Conservation (phyloP, 495 filamentous ascomycete species). For the Cryomyces minteri region DNA sequence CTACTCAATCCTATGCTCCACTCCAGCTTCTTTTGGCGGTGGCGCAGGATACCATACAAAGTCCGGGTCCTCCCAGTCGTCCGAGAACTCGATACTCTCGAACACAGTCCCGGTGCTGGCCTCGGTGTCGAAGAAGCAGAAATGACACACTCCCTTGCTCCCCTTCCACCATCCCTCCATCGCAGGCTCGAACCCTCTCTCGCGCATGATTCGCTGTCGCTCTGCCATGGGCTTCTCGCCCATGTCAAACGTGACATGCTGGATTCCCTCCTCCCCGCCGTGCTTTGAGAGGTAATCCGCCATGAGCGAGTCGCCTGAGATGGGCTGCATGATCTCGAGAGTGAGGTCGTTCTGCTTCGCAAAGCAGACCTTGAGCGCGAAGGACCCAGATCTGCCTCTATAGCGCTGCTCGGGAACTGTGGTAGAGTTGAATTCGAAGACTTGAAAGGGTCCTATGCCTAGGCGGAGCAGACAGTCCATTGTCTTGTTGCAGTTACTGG, state of each 20-base stretch:
- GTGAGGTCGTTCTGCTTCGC: constrained; percentile 4
- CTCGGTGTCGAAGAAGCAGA: constrained; percentile 7
- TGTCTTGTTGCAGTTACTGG: constrained; percentile 2
- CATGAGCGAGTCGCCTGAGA: constrained; percentile 7
- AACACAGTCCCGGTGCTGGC: constrained; percentile 5
- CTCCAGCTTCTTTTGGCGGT: not conserved
- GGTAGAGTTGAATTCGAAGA: constrained; percentile 7
- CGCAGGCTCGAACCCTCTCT: constrained; percentile 5
- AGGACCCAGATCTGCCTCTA: constrained; percentile 4
- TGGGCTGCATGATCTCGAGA: constrained; percentile 9
- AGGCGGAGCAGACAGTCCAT: constrained; percentile 6
- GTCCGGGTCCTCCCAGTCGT: constrained; percentile 4
- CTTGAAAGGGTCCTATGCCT: constrained; percentile 10
- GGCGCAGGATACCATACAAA: not conserved
- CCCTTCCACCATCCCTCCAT: constrained; percentile 7
- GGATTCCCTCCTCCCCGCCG: constrained; percentile 6
- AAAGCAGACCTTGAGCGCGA: constrained; percentile 7
- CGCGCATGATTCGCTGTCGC: constrained; percentile 2
- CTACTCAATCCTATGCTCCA: not conserved
- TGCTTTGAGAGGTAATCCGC: constrained; percentile 5
- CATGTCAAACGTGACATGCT: constrained; percentile 11
- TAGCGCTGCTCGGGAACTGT: constrained; percentile 7
- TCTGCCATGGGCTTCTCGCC: constrained; percentile 8
- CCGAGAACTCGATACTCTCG: constrained; percentile 7
- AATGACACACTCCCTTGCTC: not conserved